A percentile compares a stretch with the other conserved stretches of the same genome.
Evolutionary conservation across 306 rosid species (phyloP).

Genomic region (Malus domestica): DNA sequence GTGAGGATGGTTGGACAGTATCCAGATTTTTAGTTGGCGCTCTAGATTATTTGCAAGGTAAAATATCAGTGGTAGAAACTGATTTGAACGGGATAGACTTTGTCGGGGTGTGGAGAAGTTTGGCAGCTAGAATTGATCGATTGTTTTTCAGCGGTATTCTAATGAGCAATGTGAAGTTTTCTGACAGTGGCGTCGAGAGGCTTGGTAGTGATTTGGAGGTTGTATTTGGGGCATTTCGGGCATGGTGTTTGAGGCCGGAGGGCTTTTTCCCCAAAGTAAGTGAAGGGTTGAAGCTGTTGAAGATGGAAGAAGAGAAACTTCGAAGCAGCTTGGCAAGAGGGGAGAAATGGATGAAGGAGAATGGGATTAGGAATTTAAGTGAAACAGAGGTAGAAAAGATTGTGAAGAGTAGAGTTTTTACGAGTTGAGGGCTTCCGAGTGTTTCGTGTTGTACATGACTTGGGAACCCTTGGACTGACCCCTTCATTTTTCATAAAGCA

Average conservation of each 20-base stretch:
- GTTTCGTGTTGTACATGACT: slow-evolving; percentile 24
- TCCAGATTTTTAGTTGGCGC: slow-evolving; percentile 65
- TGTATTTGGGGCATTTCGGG: slow-evolving; percentile 69
- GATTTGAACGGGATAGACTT: slow-evolving; percentile 63
- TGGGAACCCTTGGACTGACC: slow-evolving; percentile 26
- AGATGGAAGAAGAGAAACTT: slow-evolving; percentile 41
- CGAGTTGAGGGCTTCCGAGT: slow-evolving; percentile 29
- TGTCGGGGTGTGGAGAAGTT: slow-evolving; percentile 76
- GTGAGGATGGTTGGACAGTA: slow-evolving; percentile 72
- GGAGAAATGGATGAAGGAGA: slow-evolving; percentile 65
- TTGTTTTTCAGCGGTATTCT: slow-evolving; percentile 48
- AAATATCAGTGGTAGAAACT: slow-evolving; percentile 49
- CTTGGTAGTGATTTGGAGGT: slow-evolving; percentile 59
- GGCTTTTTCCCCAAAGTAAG: slow-evolving; percentile 71
- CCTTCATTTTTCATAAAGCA: slow-evolving; percentile 15
- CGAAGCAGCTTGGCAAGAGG: slow-evolving; percentile 43
- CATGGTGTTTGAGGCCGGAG: slow-evolving; percentile 88
- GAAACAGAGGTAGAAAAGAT: slow-evolving; percentile 58
- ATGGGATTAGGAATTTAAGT: slow-evolving; percentile 49
- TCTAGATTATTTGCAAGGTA: slow-evolving; percentile 68
- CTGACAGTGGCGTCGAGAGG: slow-evolving; percentile 58
- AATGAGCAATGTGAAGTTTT: slow-evolving; percentile 54
- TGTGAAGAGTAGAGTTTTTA: slow-evolving; percentile 53
- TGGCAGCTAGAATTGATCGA: slow-evolving; percentile 72
- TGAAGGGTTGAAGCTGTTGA: slow-evolving; percentile 73